Evolutionary conservation across 129 eudicot species (phyloP), one percentile per base, ranked within the genome.

Genomic region (carrot (Daucus carota)): DNA sequence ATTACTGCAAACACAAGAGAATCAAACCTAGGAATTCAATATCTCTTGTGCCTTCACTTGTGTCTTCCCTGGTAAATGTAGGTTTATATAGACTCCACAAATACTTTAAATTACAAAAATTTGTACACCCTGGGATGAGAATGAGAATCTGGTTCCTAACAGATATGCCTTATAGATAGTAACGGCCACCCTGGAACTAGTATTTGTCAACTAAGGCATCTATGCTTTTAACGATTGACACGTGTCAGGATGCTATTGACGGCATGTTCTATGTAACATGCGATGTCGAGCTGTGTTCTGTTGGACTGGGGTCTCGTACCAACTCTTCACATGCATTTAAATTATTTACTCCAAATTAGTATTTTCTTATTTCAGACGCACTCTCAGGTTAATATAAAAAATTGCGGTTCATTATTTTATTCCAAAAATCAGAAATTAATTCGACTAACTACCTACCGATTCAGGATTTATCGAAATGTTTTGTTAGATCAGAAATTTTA

Each of bases 201-300:
- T 73, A 83, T 80, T 75, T 76, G 74, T 65, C 32, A 80, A 59
- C 36, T 66, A 59, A 41, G 31, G 33, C 24, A 28, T 47, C 59
- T 34, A 22, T 34, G 43, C 81, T 89, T 80, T 89, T 73, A 85
- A 83, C 81, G 52, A 34, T 26, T 73, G 86, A 74, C 90, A 89
- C 85, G 90, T 89, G 94, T 75, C 80, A 3, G 86, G 86, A 62
- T 5, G 20, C 9, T 0, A 33, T 40, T 47, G 54, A 41, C 45
- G 47, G 87, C 83, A 82, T 71, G 86, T 84, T 84, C 22, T 57
- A 20, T 1, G 72, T 44, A 52, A 14, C 57, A 43, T 76, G 75
- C 36, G 6, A 13, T 69, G 47, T 48, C 83, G 84, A 78, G 78
- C 60, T 80, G 83, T 73, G 57, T 72, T 70, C 71, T 74, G 74